Percentiles rank a stretch among this genome's conserved stretches.
These are phyloP conservation scores for Henckelia pumila DNA, from an alignment of 257 asterid genomes.

Conservation along the genomic window DNA sequence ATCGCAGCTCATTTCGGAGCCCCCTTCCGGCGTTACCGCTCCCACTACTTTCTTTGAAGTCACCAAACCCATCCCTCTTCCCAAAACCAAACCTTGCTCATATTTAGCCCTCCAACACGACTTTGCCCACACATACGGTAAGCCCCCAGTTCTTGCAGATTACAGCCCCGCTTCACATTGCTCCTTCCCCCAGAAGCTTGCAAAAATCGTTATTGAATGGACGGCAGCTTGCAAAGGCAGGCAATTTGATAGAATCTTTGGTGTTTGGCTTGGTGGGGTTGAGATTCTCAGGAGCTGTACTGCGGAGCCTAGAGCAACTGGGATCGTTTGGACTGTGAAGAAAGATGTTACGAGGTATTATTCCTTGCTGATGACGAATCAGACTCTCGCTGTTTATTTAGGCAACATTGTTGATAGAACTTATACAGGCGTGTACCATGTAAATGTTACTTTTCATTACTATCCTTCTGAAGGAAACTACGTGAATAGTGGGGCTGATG, in stretches of 20 bases:
- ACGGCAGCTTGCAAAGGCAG: constrained; percentile 62
- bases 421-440: constrained; percentile 80
- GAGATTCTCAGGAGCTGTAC: constrained; percentile 82
- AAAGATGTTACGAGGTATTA: constrained; percentile 74
- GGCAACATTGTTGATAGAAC: constrained; percentile 59
- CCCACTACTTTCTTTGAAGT: constrained; percentile 60
- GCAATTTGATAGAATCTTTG: constrained; percentile 75
- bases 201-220: constrained; percentile 65
- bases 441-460: constrained; percentile 52
- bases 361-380: constrained; percentile 52
- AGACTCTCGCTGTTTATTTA: constrained; percentile 57
- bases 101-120: constrained; percentile 54
- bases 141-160: constrained; percentile 50
- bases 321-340: constrained; percentile 67
- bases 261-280: constrained; percentile 82
- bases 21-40: neutral
- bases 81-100: constrained; percentile 56
- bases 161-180: constrained; percentile 50
- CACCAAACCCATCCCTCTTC: constrained; percentile 53
- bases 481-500: constrained; percentile 7
- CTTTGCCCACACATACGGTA: constrained; percentile 53
- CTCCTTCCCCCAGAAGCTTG: constrained; percentile 36
- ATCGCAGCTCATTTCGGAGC: neutral
- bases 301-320: constrained; percentile 62
- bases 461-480: constrained; percentile 41